Conservation (phyloP, 2,329 filamentous ascomycete genomes). For the Colletotrichum spinosum region DNA sequence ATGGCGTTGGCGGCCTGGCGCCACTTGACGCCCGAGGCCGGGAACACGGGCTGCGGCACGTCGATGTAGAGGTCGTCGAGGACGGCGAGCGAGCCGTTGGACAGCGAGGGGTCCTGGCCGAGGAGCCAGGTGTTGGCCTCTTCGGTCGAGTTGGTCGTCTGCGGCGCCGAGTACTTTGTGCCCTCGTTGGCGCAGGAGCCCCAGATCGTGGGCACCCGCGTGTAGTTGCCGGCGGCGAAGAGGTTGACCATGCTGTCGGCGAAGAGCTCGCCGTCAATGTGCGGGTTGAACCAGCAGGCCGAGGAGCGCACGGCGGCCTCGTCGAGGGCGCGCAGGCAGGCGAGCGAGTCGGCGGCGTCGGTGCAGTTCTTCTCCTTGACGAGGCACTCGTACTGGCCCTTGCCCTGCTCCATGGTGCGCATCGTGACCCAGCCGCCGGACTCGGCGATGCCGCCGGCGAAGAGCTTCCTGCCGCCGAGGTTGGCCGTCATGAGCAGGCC, state of each 20-base stretch:
- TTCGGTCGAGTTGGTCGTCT: constrained; percentile 45
- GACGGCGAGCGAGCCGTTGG: constrained; percentile 44
- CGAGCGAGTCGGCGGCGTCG: constrained; percentile 37
- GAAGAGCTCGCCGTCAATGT: constrained; percentile 66
- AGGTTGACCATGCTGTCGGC: constrained; percentile 61
- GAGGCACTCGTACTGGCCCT: constrained; percentile 65
- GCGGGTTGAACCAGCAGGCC: constrained; percentile 47
- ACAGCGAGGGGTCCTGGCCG: constrained; percentile 49
- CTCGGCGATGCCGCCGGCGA: constrained; percentile 63
- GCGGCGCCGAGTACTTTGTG: constrained; percentile 48
- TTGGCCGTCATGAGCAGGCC: constrained; percentile 71
- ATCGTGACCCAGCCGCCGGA: constrained; percentile 64
- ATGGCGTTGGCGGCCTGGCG: constrained; percentile 51
- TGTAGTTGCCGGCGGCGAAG: constrained; percentile 61
- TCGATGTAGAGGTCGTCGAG: constrained; percentile 52
- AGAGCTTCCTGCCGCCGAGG: constrained; percentile 61
- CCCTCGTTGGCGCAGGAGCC: constrained; percentile 54
- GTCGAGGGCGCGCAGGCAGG: constrained; percentile 39
- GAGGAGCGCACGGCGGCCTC: constrained; percentile 40
- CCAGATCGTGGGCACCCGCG: constrained; percentile 65
- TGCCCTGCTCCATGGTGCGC: constrained; percentile 45
- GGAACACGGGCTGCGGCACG: constrained; percentile 46
- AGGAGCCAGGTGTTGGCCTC: constrained; percentile 49
- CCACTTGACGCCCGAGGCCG: constrained; percentile 49
- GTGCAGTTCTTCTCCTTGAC: constrained; percentile 45